phyloP scores from a whole-genome alignment of 805 yeast genomes.

The Ogataea methylovora region DNA sequence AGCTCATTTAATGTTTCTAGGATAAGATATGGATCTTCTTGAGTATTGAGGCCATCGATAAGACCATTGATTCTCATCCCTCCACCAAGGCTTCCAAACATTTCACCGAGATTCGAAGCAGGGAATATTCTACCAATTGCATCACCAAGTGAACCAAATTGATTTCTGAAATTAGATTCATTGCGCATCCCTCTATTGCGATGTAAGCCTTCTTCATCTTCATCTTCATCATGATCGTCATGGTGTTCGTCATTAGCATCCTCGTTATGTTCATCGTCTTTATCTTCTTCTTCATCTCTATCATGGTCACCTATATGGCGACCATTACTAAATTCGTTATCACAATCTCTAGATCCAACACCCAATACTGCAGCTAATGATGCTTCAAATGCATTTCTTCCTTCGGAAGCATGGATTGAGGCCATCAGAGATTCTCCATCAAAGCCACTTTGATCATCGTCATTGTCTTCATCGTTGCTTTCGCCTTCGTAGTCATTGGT shows the following conservation, averaged over 20 bases:
- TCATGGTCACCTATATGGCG: slow-evolving; percentile 6
- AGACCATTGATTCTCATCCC: slow-evolving; percentile 18
- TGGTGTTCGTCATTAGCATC: slow-evolving; percentile 20
- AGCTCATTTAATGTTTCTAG: slow-evolving; percentile 60
- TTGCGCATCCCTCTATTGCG: slow-evolving; percentile 5
- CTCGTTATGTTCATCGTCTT: slow-evolving; percentile 11
- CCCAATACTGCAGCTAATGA: too few species aligned
- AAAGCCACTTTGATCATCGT: slow-evolving; percentile 10
- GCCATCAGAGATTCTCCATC: too few species aligned
- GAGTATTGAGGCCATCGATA: slow-evolving; percentile 30
- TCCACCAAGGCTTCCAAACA: slow-evolving; percentile 12
- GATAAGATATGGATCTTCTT: slow-evolving; percentile 53
- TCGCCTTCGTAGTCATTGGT: slow-evolving; percentile 10
- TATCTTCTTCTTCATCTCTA: slow-evolving; percentile 9
- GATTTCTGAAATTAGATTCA: slow-evolving; percentile 2
- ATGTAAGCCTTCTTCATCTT: slow-evolving; percentile 12
- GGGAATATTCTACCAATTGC: slow-evolving; percentile 22
- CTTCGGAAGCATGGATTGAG: too few species aligned
- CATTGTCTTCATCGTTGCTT: slow-evolving; percentile 10
- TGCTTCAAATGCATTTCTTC: too few species aligned
- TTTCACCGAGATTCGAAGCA: slow-evolving; percentile 21
- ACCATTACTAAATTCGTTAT: background rate
- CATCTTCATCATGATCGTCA: slow-evolving; percentile 13
- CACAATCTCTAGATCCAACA: slow-evolving; percentile 15
- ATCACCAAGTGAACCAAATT: slow-evolving; percentile 13